These are phyloP conservation scores for Rhododendron simsii DNA, from an alignment of 148 eudicot species.

Conservation along the genomic window DNA sequence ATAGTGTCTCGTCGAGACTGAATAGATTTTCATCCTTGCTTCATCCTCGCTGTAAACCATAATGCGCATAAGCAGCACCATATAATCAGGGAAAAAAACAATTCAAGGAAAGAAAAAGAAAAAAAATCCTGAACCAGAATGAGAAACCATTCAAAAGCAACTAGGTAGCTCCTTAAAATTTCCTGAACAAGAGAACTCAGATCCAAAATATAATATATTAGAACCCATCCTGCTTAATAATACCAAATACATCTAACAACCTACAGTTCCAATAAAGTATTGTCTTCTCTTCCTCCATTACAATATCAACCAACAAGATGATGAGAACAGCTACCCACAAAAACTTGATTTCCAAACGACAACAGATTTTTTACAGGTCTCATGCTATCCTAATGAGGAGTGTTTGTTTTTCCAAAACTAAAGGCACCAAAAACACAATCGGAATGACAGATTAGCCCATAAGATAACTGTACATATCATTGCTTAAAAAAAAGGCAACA, in stretches of 20 bases:
- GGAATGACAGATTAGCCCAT: background rate
- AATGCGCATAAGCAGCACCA: background rate
- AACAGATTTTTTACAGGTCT: background rate
- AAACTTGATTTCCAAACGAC: background rate
- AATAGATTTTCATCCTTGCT: constrained; percentile 62
- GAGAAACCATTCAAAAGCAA: background rate
- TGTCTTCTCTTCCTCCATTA: background rate
- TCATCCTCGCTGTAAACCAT: constrained; percentile 45
- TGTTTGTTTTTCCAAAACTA: background rate
- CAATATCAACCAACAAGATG: background rate
- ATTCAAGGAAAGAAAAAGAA: background rate
- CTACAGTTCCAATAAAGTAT: background rate
- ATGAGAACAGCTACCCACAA: background rate
- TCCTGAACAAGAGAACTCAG: background rate
- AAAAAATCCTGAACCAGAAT: no score
- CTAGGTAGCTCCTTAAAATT: background rate
- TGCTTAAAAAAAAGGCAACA: background rate
- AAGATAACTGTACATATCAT: background rate
- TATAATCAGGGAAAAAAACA: background rate
- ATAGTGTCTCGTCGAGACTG: constrained; percentile 55
- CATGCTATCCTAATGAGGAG: background rate
- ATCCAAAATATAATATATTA: background rate
- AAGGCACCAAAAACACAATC: background rate
- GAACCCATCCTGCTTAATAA: background rate
- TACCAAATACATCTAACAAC: no score